Percentiles rank a stretch among this genome's conserved stretches.
phyloP scores from a whole-genome alignment of 495 filamentous ascomycete species.

The Hyaloscypha finlandica region DNA sequence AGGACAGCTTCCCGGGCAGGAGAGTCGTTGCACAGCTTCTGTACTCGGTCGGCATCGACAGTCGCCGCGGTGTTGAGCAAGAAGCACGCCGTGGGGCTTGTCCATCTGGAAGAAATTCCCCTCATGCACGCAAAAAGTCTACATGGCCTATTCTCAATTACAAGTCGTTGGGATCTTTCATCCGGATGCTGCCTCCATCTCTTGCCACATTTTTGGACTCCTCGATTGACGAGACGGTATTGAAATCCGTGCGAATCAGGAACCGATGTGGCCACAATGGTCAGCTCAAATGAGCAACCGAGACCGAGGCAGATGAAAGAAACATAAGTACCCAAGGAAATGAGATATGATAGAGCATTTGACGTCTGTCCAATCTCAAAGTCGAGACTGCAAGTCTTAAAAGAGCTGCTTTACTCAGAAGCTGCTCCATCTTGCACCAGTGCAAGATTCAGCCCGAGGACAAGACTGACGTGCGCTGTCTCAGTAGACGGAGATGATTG shows the following conservation, averaged over 20 bases:
- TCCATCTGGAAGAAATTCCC: background rate
- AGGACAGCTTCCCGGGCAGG: background rate
- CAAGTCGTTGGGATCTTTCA: background rate
- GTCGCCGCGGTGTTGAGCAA: background rate
- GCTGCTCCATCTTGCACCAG: background rate
- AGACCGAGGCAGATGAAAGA: background rate
- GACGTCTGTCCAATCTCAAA: background rate
- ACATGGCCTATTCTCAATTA: background rate
- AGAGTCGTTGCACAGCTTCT: background rate
- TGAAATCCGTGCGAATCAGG: background rate
- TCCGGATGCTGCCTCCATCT: background rate
- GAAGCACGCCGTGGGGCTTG: background rate
- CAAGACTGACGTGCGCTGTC: background rate
- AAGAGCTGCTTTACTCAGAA: background rate
- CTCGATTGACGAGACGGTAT: background rate
- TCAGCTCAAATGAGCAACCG: background rate
- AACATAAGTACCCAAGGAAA: background rate
- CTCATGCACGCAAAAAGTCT: background rate
- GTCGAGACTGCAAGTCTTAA: background rate
- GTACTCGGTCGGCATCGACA: background rate
- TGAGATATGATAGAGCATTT: background rate
- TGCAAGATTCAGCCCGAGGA: background rate
- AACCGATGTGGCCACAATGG: background rate
- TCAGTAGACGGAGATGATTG: background rate
- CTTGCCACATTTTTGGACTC: background rate